Evolutionary conservation across 1,284 basidiomycete species (phyloP), one percentile per base, ranked within the genome.

Genomic region (Ceratobasidium sp.): DNA sequence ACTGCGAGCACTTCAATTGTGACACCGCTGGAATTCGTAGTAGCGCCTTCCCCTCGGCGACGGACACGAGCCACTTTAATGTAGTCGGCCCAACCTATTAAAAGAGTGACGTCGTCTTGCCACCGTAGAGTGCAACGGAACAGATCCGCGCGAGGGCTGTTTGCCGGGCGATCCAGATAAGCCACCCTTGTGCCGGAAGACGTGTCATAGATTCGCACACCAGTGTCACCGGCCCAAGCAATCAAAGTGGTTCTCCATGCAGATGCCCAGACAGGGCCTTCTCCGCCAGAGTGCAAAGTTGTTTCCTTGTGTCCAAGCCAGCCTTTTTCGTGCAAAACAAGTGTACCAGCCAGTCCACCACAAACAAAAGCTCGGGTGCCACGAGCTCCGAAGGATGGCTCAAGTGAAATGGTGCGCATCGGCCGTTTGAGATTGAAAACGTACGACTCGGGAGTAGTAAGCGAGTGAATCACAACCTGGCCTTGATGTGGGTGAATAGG

Each of bases 221-320:
- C 97, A 89, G 76, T 56, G 78, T 99, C 97, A 75, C 95, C 97
- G 1, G 96, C 94, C 97, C 97, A 99, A 0, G 94, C 95, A 70
- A 98, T 94, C 31, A 98, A 82, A 67, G 86, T 86, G 1, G 88
- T 90, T 73, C 87, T 83, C 97, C 97, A 99, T 69, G 90, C 85
- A 3, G 89, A 87, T 40, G 90, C 88, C 94, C 94, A 98, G 70
- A 99, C 93, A 0, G 97, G 93, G 0, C 96, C 97, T 78, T 99
- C 97, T 2, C 91, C 93, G n/a, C 62, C 62, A 25, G 86, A 84
- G 76, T 97, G 92, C 25, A 99, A 79, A 4, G 91, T 79, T 0
- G 90, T 92, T 78, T 98, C 95, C 75, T 92, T 96, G 76, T 98
- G 93, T 0, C 96, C 96, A 2, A 98, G 82, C 96, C 96, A 98